These are phyloP conservation scores for Geranium rotundifolium DNA, from an alignment of 345 rosid species.

Conservation along the genomic window DNA sequence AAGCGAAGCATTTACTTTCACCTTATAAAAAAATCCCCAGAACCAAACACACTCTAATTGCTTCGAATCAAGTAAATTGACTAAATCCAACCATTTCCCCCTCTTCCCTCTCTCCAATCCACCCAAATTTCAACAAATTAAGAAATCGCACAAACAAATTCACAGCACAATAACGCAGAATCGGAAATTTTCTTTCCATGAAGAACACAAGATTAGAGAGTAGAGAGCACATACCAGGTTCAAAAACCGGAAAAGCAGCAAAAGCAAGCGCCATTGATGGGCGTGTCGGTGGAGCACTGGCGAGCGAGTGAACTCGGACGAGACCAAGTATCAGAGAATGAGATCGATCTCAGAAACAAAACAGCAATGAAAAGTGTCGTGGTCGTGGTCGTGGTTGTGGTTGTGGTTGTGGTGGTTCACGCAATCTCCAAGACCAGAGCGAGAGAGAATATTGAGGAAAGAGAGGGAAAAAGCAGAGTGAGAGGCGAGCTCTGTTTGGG, in stretches of 20 bases:
- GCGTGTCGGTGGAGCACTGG: constrained; percentile 21
- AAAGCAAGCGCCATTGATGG: constrained; percentile 4
- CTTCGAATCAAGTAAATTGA: not conserved
- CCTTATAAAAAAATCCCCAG: not conserved
- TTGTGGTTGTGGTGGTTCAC: not conserved
- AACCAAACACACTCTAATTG: constrained; percentile 8
- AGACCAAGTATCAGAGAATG: not conserved
- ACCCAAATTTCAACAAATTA: not conserved
- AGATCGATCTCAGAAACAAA: constrained; percentile 8
- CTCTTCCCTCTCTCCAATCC: no score
- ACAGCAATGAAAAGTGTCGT: not conserved
- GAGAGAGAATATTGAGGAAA: constrained; percentile 1
- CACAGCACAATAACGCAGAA: not conserved
- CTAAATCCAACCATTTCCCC: not conserved
- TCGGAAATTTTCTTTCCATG: not conserved
- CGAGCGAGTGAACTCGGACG: not conserved
- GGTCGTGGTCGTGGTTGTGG: no score
- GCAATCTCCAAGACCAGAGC: constrained; percentile 8
- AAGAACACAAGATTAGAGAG: not conserved
- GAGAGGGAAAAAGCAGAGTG: not conserved
- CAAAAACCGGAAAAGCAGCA: constrained; percentile 15
- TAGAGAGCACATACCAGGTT: constrained; percentile 12
- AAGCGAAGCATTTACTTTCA: not conserved
- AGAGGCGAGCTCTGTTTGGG: not conserved
- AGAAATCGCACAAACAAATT: not conserved